Conservation (phyloP, 768 basidiomycete genomes). For the Kwoniella bestiolae region DNA sequence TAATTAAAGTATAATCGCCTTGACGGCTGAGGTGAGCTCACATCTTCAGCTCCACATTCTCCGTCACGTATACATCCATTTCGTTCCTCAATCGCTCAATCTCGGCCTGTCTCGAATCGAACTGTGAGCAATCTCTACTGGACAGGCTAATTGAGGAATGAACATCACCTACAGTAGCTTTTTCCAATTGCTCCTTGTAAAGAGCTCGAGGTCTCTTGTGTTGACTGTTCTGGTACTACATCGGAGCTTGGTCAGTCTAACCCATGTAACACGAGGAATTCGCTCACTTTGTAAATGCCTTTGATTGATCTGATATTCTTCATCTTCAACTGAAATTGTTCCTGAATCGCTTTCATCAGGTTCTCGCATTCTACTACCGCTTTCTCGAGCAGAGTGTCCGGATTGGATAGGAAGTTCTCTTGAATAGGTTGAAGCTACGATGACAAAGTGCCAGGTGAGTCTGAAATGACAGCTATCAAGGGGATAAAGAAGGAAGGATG, state of each 20-base stretch:
- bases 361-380: background rate
- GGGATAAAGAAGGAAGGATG: background rate
- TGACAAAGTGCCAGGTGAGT: background rate
- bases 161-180: background rate
- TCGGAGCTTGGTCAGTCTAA: background rate
- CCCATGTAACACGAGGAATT: background rate
- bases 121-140: background rate
- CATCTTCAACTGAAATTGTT: background rate
- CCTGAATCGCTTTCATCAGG: background rate
- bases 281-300: slow-evolving; percentile 1
- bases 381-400: background rate
- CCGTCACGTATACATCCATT: background rate
- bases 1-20: background rate
- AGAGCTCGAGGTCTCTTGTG: slow-evolving; percentile 2
- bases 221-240: slow-evolving; percentile 11
- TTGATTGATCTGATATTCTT: background rate
- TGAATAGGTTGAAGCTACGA: background rate
- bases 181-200: background rate
- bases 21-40: background rate
- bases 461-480: too few species aligned
- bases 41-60: slow-evolving; percentile 6
- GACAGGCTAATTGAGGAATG: background rate
- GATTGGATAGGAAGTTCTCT: slow-evolving; percentile 2
- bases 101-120: slow-evolving; percentile 11
- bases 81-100: slow-evolving; percentile 11